Evolutionary conservation across 2,329 filamentous ascomycete genomes (phyloP), one percentile per base, ranked within the genome.

Genomic region (Fusarium camptoceras): DNA sequence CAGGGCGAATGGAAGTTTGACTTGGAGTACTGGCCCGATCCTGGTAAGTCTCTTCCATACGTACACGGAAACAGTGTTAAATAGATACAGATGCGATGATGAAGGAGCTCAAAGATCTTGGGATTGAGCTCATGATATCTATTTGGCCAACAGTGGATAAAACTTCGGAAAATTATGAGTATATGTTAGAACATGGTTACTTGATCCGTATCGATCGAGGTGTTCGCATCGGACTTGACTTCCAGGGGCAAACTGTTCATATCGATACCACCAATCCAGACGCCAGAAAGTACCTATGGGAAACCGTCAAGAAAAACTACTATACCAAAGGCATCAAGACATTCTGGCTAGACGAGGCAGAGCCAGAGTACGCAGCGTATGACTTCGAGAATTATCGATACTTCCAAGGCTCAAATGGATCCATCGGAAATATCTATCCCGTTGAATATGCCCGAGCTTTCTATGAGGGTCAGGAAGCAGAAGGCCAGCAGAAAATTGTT

Each of bases 1-100:
- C 88, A 92, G 73, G 89, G 90, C 8, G 89, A 92, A 58, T 92
- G 89, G 89, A 87, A 83, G 41, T 91, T 92, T 68, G 89, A 92
- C 71, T 79, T 83, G 0, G 82, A 82, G 1, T 91, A 86, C 70
- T 91, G 88, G 88, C 89, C 89, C 1, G 87, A 92, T 73, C 88
- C 88, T 27, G 83, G 84, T 84, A 69, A 71, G 79, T 73, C 18
- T 14, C n/a, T 6, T 22, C 2, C 16, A 14, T 11, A 16, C 12
- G 15, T 5, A 20, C 1, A 11, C 25, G 6, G 8, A 27, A 9
- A 28, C 14, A 42, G 18, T 50, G 12, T 39, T 67, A 16, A 59
- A 18, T 16, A 14, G 8, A 2, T 8, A 43, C 27, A 77, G 87
- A 87, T 47, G 86, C 86, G 6, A 92, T 92, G 89, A 81, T 91